Percentiles rank a stretch among this genome's conserved stretches.
Evolutionary conservation across 805 yeast genomes (phyloP).

Genomic region (Candida quercuum): DNA sequence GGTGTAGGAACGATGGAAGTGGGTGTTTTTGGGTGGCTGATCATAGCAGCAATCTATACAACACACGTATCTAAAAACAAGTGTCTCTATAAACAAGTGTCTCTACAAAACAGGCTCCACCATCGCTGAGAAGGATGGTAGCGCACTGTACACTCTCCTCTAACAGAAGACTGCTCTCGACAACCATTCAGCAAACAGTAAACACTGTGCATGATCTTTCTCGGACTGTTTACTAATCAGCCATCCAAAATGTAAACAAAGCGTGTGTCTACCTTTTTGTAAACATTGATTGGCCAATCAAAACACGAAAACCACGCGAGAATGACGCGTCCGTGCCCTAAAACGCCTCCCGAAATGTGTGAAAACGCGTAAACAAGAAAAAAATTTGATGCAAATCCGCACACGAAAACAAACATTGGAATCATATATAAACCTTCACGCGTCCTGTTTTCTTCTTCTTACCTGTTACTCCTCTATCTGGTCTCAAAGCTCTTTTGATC

Average conservation of each 20-base stretch:
- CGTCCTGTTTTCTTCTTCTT: constrained; percentile 4
- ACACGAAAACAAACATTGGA: background rate
- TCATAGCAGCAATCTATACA: no score
- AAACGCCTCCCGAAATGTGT: background rate
- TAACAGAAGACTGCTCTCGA: no score
- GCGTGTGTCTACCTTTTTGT: no score
- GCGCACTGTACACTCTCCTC: no score
- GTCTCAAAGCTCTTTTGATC: background rate
- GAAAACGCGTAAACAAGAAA: constrained; percentile 1
- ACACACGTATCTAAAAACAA: background rate
- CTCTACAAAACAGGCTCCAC: no score
- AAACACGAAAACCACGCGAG: background rate
- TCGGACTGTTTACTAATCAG: no score
- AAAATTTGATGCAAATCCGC: background rate
- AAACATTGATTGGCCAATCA: background rate
- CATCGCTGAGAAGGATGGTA: no score
- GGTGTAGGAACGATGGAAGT: no score
- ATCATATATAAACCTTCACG: constrained; percentile 5
- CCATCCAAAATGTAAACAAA: no score
- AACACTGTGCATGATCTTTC: no score
- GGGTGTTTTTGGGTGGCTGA: no score
- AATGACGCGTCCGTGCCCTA: background rate
- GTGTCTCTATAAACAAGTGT: background rate
- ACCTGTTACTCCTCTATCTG: background rate
- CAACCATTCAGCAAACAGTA: no score